phyloP scores from a whole-genome alignment of 495 filamentous ascomycete genomes.

The Podospora sp. region DNA sequence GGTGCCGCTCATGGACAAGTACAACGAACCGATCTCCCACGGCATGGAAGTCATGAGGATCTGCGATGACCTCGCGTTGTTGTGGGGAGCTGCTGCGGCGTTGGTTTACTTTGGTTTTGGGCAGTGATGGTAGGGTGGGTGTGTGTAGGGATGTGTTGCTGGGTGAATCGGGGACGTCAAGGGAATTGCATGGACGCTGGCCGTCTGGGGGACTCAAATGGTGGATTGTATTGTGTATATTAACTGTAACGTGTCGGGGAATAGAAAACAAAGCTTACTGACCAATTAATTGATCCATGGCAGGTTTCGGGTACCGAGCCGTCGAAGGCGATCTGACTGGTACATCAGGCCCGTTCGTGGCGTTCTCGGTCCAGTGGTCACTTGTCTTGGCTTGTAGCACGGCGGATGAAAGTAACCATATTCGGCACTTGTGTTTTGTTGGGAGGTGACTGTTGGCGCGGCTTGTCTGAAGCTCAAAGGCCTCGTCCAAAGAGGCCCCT shows the following conservation, averaged over 20 bases:
- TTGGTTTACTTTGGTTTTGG: constrained; percentile 11
- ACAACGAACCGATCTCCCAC: constrained; percentile 15
- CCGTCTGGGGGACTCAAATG: neutral
- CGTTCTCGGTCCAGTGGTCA: too few species aligned
- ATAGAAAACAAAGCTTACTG: too few species aligned
- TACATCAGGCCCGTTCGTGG: too few species aligned
- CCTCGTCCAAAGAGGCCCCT: too few species aligned
- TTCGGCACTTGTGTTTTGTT: too few species aligned
- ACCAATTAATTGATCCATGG: too few species aligned
- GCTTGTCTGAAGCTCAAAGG: too few species aligned
- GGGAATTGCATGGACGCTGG: neutral
- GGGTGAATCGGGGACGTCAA: constrained; percentile 9
- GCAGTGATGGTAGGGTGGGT: constrained; percentile 4
- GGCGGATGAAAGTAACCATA: too few species aligned
- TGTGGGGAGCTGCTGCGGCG: constrained; percentile 1
- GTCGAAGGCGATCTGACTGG: too few species aligned
- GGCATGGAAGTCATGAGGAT: constrained; percentile 13
- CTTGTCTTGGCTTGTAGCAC: too few species aligned
- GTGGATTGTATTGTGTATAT: constrained; percentile 1
- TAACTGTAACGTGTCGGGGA: neutral
- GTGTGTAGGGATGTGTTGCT: neutral
- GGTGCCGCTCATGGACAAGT: constrained; percentile 11
- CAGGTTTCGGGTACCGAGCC: too few species aligned
- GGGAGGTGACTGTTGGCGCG: too few species aligned
- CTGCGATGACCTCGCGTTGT: constrained; percentile 13